Base-by-base conservation (phyloP, 352 stramenopile species). In the Aphanomyces euteiches region DNA sequence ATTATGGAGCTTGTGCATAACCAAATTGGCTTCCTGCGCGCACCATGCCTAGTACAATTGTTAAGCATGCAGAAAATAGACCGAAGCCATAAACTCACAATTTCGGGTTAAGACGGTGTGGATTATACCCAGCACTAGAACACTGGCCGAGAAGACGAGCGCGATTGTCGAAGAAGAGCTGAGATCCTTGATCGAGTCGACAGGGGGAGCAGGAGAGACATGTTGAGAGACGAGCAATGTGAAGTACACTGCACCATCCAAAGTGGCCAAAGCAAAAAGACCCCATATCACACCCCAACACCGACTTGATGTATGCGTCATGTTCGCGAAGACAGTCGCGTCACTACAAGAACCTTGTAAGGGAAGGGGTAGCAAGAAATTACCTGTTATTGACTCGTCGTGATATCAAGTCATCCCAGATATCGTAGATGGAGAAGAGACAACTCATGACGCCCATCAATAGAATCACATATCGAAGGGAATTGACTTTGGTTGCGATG, bases 271-370 rank as follows among this genome's bases (percentile, higher is more conserved):
- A 3, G 88, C 88, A 53, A 96, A 78, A 34, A 95, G 50, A 0
- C 84, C 89, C 89, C 89, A 96, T 66, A 96, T 95, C 34, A 95
- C 80, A 3, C 89, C 89, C 89, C 89, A 96, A 77, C 89, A 96
- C 21, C 89, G 88, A 73, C 85, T 93, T 1, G 87, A 95, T 36
- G 89, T 96, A 75, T 96, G 87, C 41, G 88, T 96, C 81, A 96
- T 87, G 70, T 95, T 92, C 68, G 89, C 87, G 60, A 96, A 96
- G 7, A 94, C 78, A 0, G 88, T 93, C 7, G 89, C 89, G 65
- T 96, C 89, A 61, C 86, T 83, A 61, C 7, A 72, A 43, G 21
- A 66, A 63, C n/a, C 34, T 5, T 6, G 59, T 17, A 39, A 69
- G 43, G 8, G 21, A 28, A 28, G 28, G 17, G 38, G 15, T 10